phyloP scores from a whole-genome alignment of 345 rosid species.

The Populus alba region DNA sequence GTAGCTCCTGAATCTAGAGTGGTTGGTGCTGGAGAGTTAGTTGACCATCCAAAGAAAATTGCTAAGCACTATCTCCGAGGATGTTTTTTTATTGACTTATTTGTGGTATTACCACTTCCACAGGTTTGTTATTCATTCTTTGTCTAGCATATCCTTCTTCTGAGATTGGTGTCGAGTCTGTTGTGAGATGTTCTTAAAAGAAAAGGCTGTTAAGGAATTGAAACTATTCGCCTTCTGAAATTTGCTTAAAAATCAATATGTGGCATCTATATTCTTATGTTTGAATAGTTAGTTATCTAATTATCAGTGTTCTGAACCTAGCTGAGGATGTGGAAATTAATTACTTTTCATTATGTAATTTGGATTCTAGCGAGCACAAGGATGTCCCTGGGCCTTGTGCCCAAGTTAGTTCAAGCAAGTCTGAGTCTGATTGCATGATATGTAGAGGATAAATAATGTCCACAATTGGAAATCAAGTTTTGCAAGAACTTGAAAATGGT shows the following conservation, averaged over 20 bases:
- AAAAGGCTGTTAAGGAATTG: not conserved
- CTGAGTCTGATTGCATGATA: not conserved
- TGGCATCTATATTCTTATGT: not conserved
- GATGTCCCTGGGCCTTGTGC: not conserved
- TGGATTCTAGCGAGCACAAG: not conserved
- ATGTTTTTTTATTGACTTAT: slow-evolving; percentile 55
- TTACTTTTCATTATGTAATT: not conserved
- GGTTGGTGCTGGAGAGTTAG: slow-evolving; percentile 85
- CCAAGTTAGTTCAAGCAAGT: not conserved
- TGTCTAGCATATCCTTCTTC: not conserved
- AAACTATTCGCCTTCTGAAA: not conserved
- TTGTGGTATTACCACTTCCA: slow-evolving; percentile 70
- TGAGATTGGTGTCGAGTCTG: too few species aligned
- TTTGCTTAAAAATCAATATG: not conserved
- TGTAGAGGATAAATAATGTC: not conserved
- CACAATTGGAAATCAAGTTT: not conserved
- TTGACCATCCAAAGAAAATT: slow-evolving; percentile 75
- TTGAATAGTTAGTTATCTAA: not conserved
- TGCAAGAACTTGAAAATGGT: not conserved
- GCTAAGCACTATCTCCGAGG: slow-evolving; percentile 58
- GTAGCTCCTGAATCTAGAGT: slow-evolving; percentile 79
- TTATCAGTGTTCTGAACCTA: not conserved
- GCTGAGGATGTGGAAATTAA: not conserved
- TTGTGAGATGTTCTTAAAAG: too few species aligned
- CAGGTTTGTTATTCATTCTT: slow-evolving; percentile 51